Evolutionary conservation across 768 basidiomycete species (phyloP), one percentile per base, ranked within the genome.

Genomic region (Rhizopogon salebrosus): DNA sequence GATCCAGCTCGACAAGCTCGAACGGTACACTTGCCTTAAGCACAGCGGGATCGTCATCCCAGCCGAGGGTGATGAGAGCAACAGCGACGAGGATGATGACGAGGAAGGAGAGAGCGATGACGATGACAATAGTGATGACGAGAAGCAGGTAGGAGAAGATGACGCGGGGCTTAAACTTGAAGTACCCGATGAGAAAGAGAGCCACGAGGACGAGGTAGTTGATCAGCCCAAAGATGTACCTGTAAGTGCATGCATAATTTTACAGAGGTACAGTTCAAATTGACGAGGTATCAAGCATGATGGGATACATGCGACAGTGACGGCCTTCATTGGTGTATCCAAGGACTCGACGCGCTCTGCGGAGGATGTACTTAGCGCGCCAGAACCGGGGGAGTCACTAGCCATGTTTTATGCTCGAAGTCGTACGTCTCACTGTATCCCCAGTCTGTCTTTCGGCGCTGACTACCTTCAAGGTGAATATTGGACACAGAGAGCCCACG

Each of bases 341-440:
- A 83, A 82, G 51, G 71, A 73, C 20, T 68, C 74, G 5, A 55
- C 66, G 1, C 75, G 83, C 4, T 80, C 86, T 1, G 72, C 78
- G 0, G 91, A 92, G 62, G 90, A 93, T 54, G 67, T 80, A 0
- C 63, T 87, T 26, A 87, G 85, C 60, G 93, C 91, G 0, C 93
- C 93, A 0, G 72, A 87, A 3, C 90, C 91, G 0, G 90, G 91
- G 10, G 93, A 95, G 66, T 88, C 87, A 0, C 69, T 94, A 7
- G 85, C 90, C 0, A 76, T 78, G 68, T 95, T 95, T 65, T 95
- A 92, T 60, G 82, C 86, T 5, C 82, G 92, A 7, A 84, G 87
- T 16, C 80, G 89, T 87, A 64, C 59, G 86, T 74, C 18, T 6
- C 35, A 2, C 8, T 11, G 0, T n/a, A 31, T 13, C 4, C 27